Base-by-base conservation (phyloP, 768 basidiomycete genomes). In the Termitomyces sp. region DNA sequence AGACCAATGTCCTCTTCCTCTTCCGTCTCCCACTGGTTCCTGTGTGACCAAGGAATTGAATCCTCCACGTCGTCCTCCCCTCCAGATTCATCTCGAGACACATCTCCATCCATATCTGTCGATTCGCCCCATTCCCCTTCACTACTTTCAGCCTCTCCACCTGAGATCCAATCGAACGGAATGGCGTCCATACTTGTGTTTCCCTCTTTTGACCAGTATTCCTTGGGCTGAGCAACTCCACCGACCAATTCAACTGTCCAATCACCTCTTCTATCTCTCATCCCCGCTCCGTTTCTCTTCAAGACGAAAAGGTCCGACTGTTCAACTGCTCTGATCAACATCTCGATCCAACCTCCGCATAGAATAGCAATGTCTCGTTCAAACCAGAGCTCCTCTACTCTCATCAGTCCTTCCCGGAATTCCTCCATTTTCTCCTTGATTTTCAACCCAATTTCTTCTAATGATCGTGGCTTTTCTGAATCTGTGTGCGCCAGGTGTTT, bases 291-390 rank as follows among this genome's bases (percentile, higher is more conserved):
- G 5, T 74, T 74, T 43, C 69, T 70, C 65, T 74, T 73, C 62
- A 83, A 61, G 16, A 65, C 65, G 50, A 83, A 64, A 46, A 72
- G 69, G 2, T 74, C 68, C 30, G 76, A 73, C 34, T 72, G 68
- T 39, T 82, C 79, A 4, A 83, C 71, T 0, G 82, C 81, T 36
- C 74, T 71, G 0, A 83, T 66, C 26, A 87, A 67, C 16, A 80
- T 58, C 61, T 85, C 84, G n/a, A 86, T 74, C 79, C 81, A 84
- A 0, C 86, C 87, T 8, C 84, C 84, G 57, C 87, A 88, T 8
- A 77, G 54, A 3, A 71, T 62, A 0, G 80, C 68, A 49, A 87
- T 70, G 0, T 80, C 75, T 12, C 64, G 68, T 64, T 79, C 78
- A 62, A 79, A 81, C 81, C 81, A 83, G 13, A 81, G 60, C 69